Base-by-base conservation (phyloP, 768 basidiomycete species). In the Dentipellis sp. region DNA sequence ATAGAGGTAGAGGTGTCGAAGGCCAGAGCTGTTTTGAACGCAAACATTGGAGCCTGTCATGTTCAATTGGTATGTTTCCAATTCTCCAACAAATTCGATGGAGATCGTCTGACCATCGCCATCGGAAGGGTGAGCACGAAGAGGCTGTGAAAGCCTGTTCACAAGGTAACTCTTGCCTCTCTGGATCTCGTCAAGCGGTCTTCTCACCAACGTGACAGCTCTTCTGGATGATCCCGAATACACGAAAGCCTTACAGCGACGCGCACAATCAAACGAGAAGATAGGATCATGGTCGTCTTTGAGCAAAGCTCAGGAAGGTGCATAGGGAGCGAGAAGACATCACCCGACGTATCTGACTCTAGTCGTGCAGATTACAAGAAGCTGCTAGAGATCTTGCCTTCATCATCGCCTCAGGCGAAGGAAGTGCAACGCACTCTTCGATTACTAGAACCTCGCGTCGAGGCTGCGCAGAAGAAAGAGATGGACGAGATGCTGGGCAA, bases 401-500 rank as follows among this genome's bases (percentile, higher is more conserved):
- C 81, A 2, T 66, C 75, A 1, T 82, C 83, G 2, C 67, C 80
- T 4, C 77, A 86, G 55, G 60, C 67, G 14, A 63, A 69, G 2
- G 76, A 80, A 19, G 72, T 82, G 39, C 73, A 75, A 46, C 72
- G 71, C 38, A 74, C 79, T 11, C 73, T 91, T 8, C 68, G 68
- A 5, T 65, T 66, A 2, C 68, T 98, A 16, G 84, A 86, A 56
- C 82, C 83, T 50, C 81, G 86, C 9, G 69, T 87, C 38, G 84
- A 87, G 64, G 78, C 74, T 12, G 88, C 88, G 14, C 90, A 93
- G 71, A 88, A 92, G 69, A 75, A 73, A 59, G 94, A 97, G 71
- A 94, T 88, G 47, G 78, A 79, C 2, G 95, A 98, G 71, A 97
- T 97, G 91, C 56, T 97, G 65, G 82, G 75, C 58, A 97, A 98